Percentiles rank a stretch among this genome's conserved stretches.
These are phyloP conservation scores for Aureobasidium musti DNA, from an alignment of 2,329 filamentous ascomycete genomes.

Conservation along the genomic window DNA sequence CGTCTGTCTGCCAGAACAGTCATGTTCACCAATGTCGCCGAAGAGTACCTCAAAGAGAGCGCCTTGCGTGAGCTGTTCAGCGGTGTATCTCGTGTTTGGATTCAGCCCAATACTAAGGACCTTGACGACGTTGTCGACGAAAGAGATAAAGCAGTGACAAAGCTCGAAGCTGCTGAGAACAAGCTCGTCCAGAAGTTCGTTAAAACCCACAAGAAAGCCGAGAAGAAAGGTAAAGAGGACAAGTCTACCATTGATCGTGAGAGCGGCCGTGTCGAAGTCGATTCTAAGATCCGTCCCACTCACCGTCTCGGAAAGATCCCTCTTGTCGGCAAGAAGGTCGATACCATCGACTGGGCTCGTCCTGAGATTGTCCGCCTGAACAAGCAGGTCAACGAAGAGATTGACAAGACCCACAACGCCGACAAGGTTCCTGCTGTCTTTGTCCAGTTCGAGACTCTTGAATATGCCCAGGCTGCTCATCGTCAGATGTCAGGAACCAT, in stretches of 20 bases:
- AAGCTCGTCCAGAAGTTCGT: conserved; percentile 45
- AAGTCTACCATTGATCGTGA: conserved; percentile 31
- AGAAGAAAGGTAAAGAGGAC: conserved; percentile 28
- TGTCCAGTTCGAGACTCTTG: conserved; percentile 80
- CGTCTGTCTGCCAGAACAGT: conserved; percentile 52
- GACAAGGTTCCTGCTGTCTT: conserved; percentile 76
- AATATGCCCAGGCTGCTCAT: conserved; percentile 79
- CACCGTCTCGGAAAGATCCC: conserved; percentile 71
- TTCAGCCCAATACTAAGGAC: conserved; percentile 50
- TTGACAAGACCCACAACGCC: conserved; percentile 56
- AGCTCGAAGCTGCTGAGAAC: conserved; percentile 50
- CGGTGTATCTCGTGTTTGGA: conserved; percentile 46
- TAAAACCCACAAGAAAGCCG: conserved; percentile 34
- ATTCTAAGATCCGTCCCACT: conserved; percentile 69
- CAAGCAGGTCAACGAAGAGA: conserved; percentile 66
- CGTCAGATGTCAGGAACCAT: conserved; percentile 51
- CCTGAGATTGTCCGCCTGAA: conserved; percentile 71
- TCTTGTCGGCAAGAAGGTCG: conserved; percentile 78
- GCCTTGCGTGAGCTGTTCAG: conserved; percentile 65
- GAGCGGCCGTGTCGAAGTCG: conserved; percentile 52
- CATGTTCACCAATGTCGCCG: conserved; percentile 52
- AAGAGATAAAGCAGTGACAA: conserved; percentile 47
- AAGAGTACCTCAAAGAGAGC: conserved; percentile 62
- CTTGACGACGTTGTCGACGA: conserved; percentile 49
- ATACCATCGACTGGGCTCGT: conserved; percentile 86